Evolutionary conservation across 2,329 filamentous ascomycete species (phyloP).

Genomic region (Leptographium wingfieldii): DNA sequence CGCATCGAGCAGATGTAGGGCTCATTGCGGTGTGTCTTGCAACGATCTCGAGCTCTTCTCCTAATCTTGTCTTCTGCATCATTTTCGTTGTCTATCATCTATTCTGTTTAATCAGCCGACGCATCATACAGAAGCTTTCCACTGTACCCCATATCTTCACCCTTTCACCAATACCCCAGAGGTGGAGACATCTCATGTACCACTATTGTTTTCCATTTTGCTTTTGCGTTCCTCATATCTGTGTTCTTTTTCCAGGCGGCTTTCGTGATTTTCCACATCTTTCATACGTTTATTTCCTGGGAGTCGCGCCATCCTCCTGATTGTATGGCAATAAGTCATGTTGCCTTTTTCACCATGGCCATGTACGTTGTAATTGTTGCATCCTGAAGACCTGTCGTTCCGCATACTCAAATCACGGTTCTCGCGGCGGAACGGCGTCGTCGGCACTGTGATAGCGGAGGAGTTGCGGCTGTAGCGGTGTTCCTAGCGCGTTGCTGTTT

Average conservation of each 20-base stretch:
- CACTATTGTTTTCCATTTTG: background rate
- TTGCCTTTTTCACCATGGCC: constrained; percentile 4
- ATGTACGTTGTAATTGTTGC: background rate
- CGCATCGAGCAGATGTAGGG: constrained; percentile 42
- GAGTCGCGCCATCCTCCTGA: background rate
- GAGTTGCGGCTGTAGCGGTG: background rate
- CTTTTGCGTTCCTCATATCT: background rate
- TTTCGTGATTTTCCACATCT: background rate
- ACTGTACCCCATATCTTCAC: background rate
- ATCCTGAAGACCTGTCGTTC: background rate
- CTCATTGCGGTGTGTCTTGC: background rate
- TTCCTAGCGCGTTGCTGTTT: background rate
- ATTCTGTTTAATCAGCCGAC: background rate
- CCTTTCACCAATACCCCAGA: constrained; percentile 4
- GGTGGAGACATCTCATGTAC: constrained; percentile 3
- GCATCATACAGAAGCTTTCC: background rate
- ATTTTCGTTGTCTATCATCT: background rate
- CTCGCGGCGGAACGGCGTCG: background rate
- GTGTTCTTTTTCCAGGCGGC: background rate
- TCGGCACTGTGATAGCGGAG: background rate
- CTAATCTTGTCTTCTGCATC: background rate
- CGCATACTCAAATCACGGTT: background rate
- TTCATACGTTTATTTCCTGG: background rate
- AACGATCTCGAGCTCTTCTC: background rate
- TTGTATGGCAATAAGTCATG: constrained; percentile 7